Base-by-base conservation (phyloP, 768 basidiomycete species). In the Candolleomyces aberdarensis region DNA sequence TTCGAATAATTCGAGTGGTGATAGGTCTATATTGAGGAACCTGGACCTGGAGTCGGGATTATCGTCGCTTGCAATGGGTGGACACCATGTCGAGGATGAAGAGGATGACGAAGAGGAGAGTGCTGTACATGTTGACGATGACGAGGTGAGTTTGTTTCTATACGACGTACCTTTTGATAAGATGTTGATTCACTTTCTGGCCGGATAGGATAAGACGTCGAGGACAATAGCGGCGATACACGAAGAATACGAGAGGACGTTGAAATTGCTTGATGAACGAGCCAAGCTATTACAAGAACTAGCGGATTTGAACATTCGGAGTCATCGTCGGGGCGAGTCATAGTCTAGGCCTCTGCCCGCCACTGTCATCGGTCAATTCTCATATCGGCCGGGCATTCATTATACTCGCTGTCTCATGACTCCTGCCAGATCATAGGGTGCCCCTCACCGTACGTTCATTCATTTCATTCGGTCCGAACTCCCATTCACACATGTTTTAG, bases 181-280 rank as follows among this genome's bases (percentile, higher is more conserved):
- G 3, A 26, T 26, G 3, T 26, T 26, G 26, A 26, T 43, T 43
- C n/a, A 13, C 41, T 43, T 43, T 11, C 11, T 43, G 11, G 41
- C 13, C 41, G 11, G 41, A 43, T 43, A 56, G 51, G 49, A 59
- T 40, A 29, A 19, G 15, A 59, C 50, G n/a, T n/a, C 52, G 8
- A 11, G 26, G 26, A 46, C 49, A 13, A 31, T 62, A 29, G 32
- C 15, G 15, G 46, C 52, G 3, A 58, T 54, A 13, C 43, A 65
- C 44, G 66, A 71, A 55, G 72, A 75, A 44, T 70, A 72, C 20
- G 69, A 66, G 17, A 76, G 79, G 41, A 85, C 83, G 1, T 70
- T 81, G 17, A 74, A 80, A 13, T 75, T 89, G 7, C 62, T 88
- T 17, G 80, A 82, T 15, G 84, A 88, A 64, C 82, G 87, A 0